Conservation (phyloP, 768 basidiomycete genomes). For the Lenzites betulinus region DNA sequence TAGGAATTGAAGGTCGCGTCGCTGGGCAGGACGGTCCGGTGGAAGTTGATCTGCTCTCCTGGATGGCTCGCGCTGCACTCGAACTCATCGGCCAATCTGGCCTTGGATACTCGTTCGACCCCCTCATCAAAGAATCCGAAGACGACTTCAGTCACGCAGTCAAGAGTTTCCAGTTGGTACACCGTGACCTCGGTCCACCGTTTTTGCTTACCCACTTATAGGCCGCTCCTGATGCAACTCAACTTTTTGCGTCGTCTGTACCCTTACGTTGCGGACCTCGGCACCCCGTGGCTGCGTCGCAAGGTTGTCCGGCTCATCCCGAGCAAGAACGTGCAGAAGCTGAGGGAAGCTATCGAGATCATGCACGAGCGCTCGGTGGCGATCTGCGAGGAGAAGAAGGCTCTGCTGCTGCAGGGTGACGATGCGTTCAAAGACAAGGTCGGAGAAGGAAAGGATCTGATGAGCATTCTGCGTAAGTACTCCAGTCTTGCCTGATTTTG, state of each 20-base stretch:
- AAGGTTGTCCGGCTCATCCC: slow-evolving; percentile 6
- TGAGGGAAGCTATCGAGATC: slow-evolving; percentile 1
- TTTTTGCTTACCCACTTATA: background rate
- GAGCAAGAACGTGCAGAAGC: background rate
- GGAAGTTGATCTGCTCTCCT: slow-evolving; percentile 19
- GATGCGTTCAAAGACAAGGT: slow-evolving; percentile 21
- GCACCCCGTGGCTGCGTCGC: background rate
- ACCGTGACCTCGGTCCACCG: background rate
- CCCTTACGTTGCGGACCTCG: slow-evolving; percentile 1
- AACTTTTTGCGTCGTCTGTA: background rate
- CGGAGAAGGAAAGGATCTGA: slow-evolving; percentile 31
- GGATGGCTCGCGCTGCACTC: slow-evolving; percentile 24
- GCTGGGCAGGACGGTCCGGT: background rate
- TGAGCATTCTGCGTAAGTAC: slow-evolving; percentile 29
- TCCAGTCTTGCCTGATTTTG: background rate
- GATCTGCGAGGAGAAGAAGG: slow-evolving; percentile 34
- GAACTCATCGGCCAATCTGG: slow-evolving; percentile 24
- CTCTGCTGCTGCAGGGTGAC: slow-evolving; percentile 12
- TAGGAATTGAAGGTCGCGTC: slow-evolving; percentile 1
- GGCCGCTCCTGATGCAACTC: background rate
- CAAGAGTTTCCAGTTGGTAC: slow-evolving; percentile 22
- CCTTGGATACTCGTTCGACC: slow-evolving; percentile 24
- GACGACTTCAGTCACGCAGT: slow-evolving; percentile 20
- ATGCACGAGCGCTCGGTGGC: background rate
- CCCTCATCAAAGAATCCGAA: slow-evolving; percentile 5